Conservation (phyloP, 108 stramenopile genomes). For the Epipyxis sp. region DNA sequence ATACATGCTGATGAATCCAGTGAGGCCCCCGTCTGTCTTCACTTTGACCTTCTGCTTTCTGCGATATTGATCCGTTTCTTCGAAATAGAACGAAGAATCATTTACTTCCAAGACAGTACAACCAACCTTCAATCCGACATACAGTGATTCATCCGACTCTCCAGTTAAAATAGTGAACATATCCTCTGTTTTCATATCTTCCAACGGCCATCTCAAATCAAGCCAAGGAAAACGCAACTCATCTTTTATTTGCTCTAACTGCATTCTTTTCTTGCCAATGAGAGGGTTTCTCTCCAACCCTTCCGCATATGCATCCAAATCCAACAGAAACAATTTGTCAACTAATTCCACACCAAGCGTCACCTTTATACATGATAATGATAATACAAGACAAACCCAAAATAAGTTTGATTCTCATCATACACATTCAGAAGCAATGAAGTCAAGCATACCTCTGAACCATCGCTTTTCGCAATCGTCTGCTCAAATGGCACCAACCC, state of each 20-base stretch:
- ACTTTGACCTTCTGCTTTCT: background rate
- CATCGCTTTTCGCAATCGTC: too few relatives aligned
- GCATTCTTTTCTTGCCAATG: slow-evolving; percentile 25
- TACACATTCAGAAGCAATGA: background rate
- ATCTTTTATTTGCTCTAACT: slow-evolving; percentile 79
- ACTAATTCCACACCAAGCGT: too few relatives aligned
- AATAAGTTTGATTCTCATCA: too few relatives aligned
- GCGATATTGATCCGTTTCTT: background rate
- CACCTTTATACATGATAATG: too few relatives aligned
- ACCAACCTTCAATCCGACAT: slow-evolving; percentile 78
- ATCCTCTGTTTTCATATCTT: slow-evolving; percentile 63
- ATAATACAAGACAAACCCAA: too few relatives aligned
- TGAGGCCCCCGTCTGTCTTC: background rate
- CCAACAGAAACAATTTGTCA: background rate
- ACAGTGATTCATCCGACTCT: slow-evolving; percentile 72
- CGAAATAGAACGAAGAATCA: background rate
- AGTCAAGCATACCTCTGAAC: background rate
- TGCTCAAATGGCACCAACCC: too few relatives aligned
- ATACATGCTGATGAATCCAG: background rate
- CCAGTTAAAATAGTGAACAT: slow-evolving; percentile 78
- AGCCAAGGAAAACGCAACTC: slow-evolving; percentile 78
- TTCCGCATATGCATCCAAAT: background rate
- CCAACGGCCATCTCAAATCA: slow-evolving; percentile 77
- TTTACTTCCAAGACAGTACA: slow-evolving; percentile 68
- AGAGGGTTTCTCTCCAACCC: background rate